Evolutionary conservation across 1,284 basidiomycete species (phyloP), one percentile per base, ranked within the genome.

Genomic region (Ustilago hordei): DNA sequence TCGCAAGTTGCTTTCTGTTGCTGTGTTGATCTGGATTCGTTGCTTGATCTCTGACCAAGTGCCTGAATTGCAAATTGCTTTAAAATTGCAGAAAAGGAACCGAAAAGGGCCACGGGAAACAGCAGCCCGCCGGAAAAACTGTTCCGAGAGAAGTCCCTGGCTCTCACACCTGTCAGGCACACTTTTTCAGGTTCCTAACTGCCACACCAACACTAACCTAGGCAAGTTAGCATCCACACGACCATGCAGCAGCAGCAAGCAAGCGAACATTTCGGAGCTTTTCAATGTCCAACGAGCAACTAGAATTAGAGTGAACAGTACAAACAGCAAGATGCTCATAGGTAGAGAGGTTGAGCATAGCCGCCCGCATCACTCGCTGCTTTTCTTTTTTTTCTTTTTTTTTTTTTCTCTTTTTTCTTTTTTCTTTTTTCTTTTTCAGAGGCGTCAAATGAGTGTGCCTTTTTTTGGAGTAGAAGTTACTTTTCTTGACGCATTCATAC

Each of bases 401-500:
- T 1, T 45, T 45, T 45, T 13, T 13, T 2, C 2, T 1, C 23
- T 45, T 45, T 19, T 19, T 45, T 8, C 9, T 45, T 45, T 11
- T 48, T 48, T 11, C 4, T 11, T 19, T 52, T 31, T 17, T 8
- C 17, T 32, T 12, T 17, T 45, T 45, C 13, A 38, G 41, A 72
- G 60, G 64, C 64, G 64, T 72, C 45, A 28, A 55, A 19, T 12
- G 15, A 23, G 32, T 45, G 31, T 34, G 56, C 8, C 4, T 31
- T 31, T 32, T 32, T 39, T 35, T 7, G 6, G 19, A 13, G 63
- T 71, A 71, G 64, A 72, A 63, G 56, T 67, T 72, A 63, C 50
- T 54, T 47, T 31, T 55, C 45, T 47, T 32, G 55, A 63, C 57
- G 47, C 56, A 45, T 48, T 39, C 31, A 17, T 17, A 60, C 66